Conservation (phyloP, 768 basidiomycete species). For the Lentinula detonsa region DNA sequence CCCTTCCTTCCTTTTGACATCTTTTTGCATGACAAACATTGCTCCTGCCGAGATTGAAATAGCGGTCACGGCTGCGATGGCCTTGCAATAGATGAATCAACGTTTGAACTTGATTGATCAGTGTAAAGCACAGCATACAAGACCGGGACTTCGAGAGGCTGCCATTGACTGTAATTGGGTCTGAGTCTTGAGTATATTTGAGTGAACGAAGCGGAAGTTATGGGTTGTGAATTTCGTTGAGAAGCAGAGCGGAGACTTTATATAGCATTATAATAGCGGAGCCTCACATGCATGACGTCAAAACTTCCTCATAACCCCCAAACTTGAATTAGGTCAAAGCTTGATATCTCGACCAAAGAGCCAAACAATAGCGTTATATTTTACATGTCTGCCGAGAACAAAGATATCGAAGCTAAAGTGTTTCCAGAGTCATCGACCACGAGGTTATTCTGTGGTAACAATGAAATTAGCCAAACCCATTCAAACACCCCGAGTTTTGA, state of each 20-base stretch:
- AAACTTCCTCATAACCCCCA: not conserved
- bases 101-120: not conserved
- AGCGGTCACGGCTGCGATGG: not conserved
- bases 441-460: conserved; percentile 33
- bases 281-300: not conserved
- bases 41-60: conserved; percentile 2
- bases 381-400: conserved; percentile 33
- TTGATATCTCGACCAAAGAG: not conserved
- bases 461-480: not conserved
- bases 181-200: no score
- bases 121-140: not conserved
- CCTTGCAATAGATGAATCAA: not conserved
- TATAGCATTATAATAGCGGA: not conserved
- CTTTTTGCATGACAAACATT: conserved; percentile 5
- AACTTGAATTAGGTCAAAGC: not conserved
- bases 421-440: conserved; percentile 45
- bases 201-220: not conserved
- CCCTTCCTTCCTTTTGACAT: conserved; percentile 1
- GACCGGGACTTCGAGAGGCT: conserved; percentile 3
- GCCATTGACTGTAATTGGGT: not conserved
- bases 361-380: not conserved
- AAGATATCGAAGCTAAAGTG: conserved; percentile 30
- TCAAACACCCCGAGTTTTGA: not conserved
- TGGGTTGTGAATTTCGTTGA: not conserved
- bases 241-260: not conserved